phyloP scores from a whole-genome alignment of 768 basidiomycete species.

The Russula sp. region DNA sequence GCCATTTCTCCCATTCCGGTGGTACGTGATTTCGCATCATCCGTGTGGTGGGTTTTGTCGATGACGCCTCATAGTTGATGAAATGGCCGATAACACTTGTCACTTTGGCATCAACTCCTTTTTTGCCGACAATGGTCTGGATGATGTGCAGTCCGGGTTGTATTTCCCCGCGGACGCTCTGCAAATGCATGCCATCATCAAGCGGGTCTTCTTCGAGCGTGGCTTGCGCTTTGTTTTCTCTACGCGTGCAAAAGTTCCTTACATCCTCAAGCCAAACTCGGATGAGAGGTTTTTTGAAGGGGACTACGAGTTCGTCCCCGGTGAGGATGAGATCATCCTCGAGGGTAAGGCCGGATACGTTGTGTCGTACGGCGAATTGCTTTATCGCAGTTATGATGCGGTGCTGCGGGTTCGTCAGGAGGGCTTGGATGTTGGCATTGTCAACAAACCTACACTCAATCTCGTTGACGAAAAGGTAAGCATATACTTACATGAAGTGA shows the following conservation, averaged over 20 bases:
- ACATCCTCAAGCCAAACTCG: slow-evolving; percentile 72
- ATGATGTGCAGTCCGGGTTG: slow-evolving; percentile 68
- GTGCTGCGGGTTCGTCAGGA: slow-evolving; percentile 63
- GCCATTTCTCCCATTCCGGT: slow-evolving; percentile 86
- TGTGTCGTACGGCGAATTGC: slow-evolving; percentile 81
- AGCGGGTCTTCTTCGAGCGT: slow-evolving; percentile 74
- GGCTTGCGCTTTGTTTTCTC: slow-evolving; percentile 85
- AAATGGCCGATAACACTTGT: slow-evolving; percentile 54
- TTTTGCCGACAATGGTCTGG: slow-evolving; percentile 83
- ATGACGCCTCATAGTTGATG: slow-evolving; percentile 17
- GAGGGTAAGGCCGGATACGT: slow-evolving; percentile 79
- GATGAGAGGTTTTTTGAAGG: slow-evolving; percentile 55
- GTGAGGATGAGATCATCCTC: slow-evolving; percentile 74
- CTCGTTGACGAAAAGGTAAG: slow-evolving; percentile 72
- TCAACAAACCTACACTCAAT: slow-evolving; percentile 83
- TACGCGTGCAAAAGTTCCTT: slow-evolving; percentile 84
- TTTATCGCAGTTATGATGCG: slow-evolving; percentile 79
- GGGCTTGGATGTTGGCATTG: slow-evolving; percentile 74
- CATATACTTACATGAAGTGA: neutral
- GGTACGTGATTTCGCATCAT: slow-evolving; percentile 34
- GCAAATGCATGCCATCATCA: slow-evolving; percentile 73
- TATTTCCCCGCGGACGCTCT: slow-evolving; percentile 85
- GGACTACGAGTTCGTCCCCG: slow-evolving; percentile 72
- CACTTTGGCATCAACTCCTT: slow-evolving; percentile 77
- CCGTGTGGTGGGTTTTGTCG: neutral